A percentile compares a stretch with the other conserved stretches of the same genome.
These are phyloP conservation scores for Oryza rufipogon DNA, from an alignment of 176 grass and related monocot genomes.

Conservation along the genomic window DNA sequence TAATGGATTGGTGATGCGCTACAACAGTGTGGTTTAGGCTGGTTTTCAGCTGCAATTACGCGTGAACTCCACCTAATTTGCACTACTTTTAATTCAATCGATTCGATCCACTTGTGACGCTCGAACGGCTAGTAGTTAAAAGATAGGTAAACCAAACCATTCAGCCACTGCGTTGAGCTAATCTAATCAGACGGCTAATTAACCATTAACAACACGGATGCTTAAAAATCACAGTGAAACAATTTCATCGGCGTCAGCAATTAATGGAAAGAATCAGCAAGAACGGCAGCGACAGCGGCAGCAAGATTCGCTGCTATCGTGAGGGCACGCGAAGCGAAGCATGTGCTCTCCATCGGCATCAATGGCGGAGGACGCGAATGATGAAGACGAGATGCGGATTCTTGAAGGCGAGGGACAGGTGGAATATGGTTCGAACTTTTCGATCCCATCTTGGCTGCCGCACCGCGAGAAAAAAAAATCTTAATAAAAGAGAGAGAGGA, in stretches of 20 bases:
- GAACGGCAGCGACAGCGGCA: background rate
- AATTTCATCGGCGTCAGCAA: background rate
- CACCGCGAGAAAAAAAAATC: background rate
- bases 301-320: background rate
- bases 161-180: background rate
- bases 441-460: background rate
- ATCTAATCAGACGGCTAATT: background rate
- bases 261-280: background rate
- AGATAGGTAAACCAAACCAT: background rate
- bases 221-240: background rate
- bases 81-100: background rate
- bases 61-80: background rate
- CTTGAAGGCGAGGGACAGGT: background rate
- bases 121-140: background rate
- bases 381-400: constrained; percentile 21
- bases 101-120: background rate
- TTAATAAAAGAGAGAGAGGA: background rate
- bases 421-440: background rate
- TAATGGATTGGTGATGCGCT: background rate
- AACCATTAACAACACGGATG: no score
- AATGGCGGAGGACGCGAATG: background rate
- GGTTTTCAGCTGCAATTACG: background rate
- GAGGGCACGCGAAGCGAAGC: background rate
- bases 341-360: constrained; percentile 24
- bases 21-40: background rate